Conservation (phyloP, 1,284 basidiomycete genomes). For the Tilletia setariae region DNA sequence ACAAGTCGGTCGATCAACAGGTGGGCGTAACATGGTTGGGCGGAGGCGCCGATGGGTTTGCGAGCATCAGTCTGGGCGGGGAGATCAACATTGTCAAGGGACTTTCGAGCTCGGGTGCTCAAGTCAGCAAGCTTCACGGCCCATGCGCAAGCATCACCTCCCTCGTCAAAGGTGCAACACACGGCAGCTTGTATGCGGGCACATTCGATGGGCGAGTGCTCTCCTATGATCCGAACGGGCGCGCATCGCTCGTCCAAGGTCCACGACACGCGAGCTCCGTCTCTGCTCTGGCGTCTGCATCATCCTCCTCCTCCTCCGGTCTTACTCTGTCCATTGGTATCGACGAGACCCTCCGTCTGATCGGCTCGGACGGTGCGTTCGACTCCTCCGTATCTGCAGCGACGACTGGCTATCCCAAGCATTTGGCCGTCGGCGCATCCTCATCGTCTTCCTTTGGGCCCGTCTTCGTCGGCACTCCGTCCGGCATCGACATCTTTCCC, state of each 20-base stretch:
- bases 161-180: conserved; percentile 25
- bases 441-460: conserved; percentile 23
- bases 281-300: conserved; percentile 60
- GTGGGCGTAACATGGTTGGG: conserved; percentile 72
- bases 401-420: conserved; percentile 8
- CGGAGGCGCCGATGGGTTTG: conserved; percentile 65
- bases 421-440: conserved; percentile 24
- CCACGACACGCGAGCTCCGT: conserved; percentile 71
- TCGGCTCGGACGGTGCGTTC: conserved; percentile 23
- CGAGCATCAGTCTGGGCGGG: conserved; percentile 81
- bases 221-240: conserved; percentile 60
- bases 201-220: conserved; percentile 78
- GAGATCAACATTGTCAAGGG: conserved; percentile 69
- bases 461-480: conserved; percentile 69
- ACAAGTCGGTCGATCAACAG: conserved; percentile 63
- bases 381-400: neutral
- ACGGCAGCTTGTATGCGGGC: conserved; percentile 28
- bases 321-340: conserved; percentile 30
- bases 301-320: conserved; percentile 22
- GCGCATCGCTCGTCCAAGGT: conserved; percentile 57
- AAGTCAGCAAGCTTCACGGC: conserved; percentile 29
- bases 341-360: conserved; percentile 38
- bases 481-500: conserved; percentile 63
- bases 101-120: conserved; percentile 8
- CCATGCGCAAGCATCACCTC: conserved; percentile 34